Evolutionary conservation across 441 rosid species (phyloP), one percentile per base, ranked within the genome.

Genomic region (Erodium chrysanthum): DNA sequence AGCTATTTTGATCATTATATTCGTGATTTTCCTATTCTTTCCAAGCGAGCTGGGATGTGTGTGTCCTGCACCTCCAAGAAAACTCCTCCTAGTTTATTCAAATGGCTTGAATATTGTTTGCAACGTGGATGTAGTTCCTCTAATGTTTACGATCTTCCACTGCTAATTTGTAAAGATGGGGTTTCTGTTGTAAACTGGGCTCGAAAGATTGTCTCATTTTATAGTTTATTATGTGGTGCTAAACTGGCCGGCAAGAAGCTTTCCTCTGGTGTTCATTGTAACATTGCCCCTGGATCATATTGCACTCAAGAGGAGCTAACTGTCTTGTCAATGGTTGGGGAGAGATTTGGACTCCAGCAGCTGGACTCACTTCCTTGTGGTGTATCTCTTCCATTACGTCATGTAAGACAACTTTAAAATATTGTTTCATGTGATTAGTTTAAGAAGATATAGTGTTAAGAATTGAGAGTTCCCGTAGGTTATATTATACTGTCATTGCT

Each of bases 271-370:
- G 86, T 95, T 68, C 77, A 75, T 77, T 95, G 96, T 78, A 86
- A 84, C 72, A 71, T 90, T 74, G 88, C 96, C 31, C 29, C 69
- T 17, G 99, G 99, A 66, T 91, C 97, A 69, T 86, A 78, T 76
- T 71, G 85, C 79, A 82, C 82, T 48, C 75, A 71, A 68, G 99
- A 90, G 86, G 97, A 95, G 79, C 88, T 90, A 37, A 77, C 92
- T 21, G 82, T 95, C 74, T 80, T 95, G 84, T 96, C 96, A 74
- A 91, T 95, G 99, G 97, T 84, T 52, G 99, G 97, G 69, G 99
- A 95, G 81, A 90, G 77, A 79, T 95, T 95, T 85, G 97, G 99
- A 73, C 84, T 87, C 69, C 90, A 83, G 64, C 96, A 91, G 68
- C 85, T 95, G 67, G 97, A 95, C 83, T 77, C 80, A 68, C 81